Percentiles rank a stretch among this genome's conserved stretches.
These are phyloP conservation scores for Hibiscus mutabilis DNA, from an alignment of 345 rosid species.

Conservation along the genomic window DNA sequence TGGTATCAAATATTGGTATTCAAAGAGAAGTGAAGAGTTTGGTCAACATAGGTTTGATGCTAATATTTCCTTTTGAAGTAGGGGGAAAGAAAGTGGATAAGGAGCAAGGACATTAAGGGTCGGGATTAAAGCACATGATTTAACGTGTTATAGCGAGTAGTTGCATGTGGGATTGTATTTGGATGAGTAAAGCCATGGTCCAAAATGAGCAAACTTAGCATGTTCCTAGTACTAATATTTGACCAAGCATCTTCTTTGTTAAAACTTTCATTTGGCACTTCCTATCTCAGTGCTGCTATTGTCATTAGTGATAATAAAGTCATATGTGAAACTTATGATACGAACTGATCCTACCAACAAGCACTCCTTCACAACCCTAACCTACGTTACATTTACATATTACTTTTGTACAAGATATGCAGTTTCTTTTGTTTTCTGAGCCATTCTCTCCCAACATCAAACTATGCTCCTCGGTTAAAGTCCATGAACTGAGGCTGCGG, in stretches of 20 bases:
- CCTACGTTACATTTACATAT: conserved; percentile 12
- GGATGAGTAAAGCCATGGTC: no score
- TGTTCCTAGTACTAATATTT: no score
- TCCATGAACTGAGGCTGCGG: conserved; percentile 10
- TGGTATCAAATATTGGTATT: background rate
- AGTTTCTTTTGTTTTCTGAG: conserved; percentile 1
- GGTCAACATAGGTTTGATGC: background rate
- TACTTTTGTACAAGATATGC: conserved; percentile 17
- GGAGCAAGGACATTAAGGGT: no score
- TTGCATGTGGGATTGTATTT: no score
- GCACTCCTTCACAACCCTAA: conserved; percentile 14
- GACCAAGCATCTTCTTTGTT: no score
- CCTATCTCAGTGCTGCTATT: no score
- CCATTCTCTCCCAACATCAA: background rate
- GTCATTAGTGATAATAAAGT: background rate
- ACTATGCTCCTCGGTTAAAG: conserved; percentile 9
- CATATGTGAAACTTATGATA: conserved; percentile 12
- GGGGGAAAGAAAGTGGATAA: no score
- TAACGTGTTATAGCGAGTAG: no score
- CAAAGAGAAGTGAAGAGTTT: background rate
- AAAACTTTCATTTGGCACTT: no score
- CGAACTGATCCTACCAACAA: background rate
- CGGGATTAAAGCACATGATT: no score
- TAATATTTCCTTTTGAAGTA: background rate
- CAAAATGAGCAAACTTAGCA: no score